Conservation (phyloP, 2,329 filamentous ascomycete species). For the Escovopsis sp. region DNA sequence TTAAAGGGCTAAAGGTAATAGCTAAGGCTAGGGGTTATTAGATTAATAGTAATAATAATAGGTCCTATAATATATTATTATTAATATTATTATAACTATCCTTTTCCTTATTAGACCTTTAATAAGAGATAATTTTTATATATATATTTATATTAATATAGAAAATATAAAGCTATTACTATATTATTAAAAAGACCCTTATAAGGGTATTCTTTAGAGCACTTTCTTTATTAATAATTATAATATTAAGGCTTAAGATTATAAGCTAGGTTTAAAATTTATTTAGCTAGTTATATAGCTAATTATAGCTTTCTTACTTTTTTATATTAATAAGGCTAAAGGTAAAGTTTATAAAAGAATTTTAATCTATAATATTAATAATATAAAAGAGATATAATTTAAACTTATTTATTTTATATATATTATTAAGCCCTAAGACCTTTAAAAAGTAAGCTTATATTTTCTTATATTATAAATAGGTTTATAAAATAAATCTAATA, state of each 20-base stretch:
- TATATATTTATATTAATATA: not conserved
- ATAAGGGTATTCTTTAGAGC: not conserved
- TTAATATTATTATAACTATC: no score
- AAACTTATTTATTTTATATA: not conserved
- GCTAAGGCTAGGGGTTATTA: no score
- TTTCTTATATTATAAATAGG: not conserved
- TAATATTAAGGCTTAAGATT: not conserved
- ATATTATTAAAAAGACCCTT: not conserved
- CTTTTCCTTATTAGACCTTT: no score
- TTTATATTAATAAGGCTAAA: not conserved
- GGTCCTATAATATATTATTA: no score
- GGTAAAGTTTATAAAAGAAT: not conserved
- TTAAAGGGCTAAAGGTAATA: no score
- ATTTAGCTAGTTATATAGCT: not conserved
- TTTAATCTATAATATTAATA: not conserved
- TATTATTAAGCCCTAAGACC: not conserved
- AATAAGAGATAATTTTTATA: no score
- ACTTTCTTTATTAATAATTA: not conserved
- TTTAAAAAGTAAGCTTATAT: not conserved
- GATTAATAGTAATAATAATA: no score
- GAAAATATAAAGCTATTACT: not conserved
- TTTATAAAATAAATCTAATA: not conserved
- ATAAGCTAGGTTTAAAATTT: not conserved
- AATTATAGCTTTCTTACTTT: not conserved
- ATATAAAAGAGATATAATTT: not conserved